Evolutionary conservation across 345 rosid species (phyloP).

Genomic region (Diplotaxis tenuifolia): DNA sequence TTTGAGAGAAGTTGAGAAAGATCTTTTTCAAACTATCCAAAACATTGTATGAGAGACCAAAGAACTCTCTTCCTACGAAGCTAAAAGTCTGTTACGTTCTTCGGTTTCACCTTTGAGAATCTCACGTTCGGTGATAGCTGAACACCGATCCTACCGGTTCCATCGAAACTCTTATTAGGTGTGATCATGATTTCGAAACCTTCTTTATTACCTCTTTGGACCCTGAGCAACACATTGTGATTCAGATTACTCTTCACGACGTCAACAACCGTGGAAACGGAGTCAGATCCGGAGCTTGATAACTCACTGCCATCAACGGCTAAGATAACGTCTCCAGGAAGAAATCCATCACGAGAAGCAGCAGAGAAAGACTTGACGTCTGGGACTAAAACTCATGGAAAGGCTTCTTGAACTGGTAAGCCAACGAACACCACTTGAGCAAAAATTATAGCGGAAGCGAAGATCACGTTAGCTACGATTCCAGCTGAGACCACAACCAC

Average conservation of each 20-base stretch:
- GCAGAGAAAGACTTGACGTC: slow-evolving; percentile 79
- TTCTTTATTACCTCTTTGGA: slow-evolving; percentile 53
- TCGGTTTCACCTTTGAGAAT: slow-evolving; percentile 55
- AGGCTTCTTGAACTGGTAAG: slow-evolving; percentile 83
- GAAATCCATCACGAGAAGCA: slow-evolving; percentile 84
- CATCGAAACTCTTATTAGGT: slow-evolving; percentile 77
- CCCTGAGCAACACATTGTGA: slow-evolving; percentile 56
- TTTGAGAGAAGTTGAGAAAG: slow-evolving; percentile 75
- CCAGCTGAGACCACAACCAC: slow-evolving; percentile 86
- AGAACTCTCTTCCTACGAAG: slow-evolving; percentile 66
- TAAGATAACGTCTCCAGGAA: slow-evolving; percentile 81
- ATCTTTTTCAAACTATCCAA: slow-evolving; percentile 81
- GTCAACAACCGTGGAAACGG: slow-evolving; percentile 63
- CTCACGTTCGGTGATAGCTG: slow-evolving; percentile 77
- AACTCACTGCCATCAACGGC: slow-evolving; percentile 59
- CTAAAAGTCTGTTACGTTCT: slow-evolving; percentile 57
- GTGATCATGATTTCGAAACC: slow-evolving; percentile 56
- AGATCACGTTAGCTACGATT: slow-evolving; percentile 74
- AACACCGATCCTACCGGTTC: slow-evolving; percentile 83
- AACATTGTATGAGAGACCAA: slow-evolving; percentile 66
- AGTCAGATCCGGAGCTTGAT: slow-evolving; percentile 48
- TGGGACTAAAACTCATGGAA: slow-evolving; percentile 86
- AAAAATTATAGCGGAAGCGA: slow-evolving; percentile 78
- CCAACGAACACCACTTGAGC: slow-evolving; percentile 78
- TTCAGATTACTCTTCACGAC: slow-evolving; percentile 62